These are phyloP conservation scores for Pogostemon cablin DNA, from an alignment of 257 asterid genomes.

Conservation along the genomic window DNA sequence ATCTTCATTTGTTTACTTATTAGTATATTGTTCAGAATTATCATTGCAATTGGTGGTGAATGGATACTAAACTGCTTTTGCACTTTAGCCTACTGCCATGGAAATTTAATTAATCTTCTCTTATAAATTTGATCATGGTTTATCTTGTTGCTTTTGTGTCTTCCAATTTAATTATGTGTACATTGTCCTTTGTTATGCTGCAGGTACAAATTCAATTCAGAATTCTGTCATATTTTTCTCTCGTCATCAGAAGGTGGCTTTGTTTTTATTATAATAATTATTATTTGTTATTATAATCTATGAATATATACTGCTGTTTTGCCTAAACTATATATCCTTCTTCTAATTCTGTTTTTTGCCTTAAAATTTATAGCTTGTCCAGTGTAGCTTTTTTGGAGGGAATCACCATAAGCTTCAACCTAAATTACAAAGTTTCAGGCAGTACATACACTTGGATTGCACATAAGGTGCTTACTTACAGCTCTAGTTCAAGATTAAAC, in stretches of 20 bases:
- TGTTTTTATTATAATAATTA: constrained; percentile 4
- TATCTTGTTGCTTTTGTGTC: constrained; percentile 18
- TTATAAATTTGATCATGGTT: constrained; percentile 12
- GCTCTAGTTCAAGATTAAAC: constrained; percentile 69
- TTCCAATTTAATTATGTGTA: constrained; percentile 6
- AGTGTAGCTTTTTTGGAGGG: constrained; percentile 98
- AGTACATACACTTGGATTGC: constrained; percentile 99
- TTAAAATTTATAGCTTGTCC: constrained; percentile 38
- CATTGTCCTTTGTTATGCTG: constrained; percentile 30
- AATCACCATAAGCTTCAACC: constrained; percentile 75
- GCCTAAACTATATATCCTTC: not conserved
- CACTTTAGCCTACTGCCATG: constrained; percentile 16
- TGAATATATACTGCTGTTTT: constrained; percentile 8
- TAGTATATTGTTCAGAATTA: constrained; percentile 13
- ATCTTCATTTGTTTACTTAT: constrained; percentile 19
- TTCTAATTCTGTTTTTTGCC: constrained; percentile 29
- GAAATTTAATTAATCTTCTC: constrained; percentile 9
- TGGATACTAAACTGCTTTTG: constrained; percentile 16
- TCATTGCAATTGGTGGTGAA: constrained; percentile 19
- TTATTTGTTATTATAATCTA: not conserved
- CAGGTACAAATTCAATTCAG: constrained; percentile 96
- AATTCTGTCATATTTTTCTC: constrained; percentile 93
- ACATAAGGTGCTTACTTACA: constrained; percentile 83
- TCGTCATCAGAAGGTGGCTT: constrained; percentile 84
- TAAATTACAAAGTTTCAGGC: constrained; percentile 90